phyloP scores from a whole-genome alignment of 2,329 filamentous ascomycete genomes.

The Volutella citrinella region DNA sequence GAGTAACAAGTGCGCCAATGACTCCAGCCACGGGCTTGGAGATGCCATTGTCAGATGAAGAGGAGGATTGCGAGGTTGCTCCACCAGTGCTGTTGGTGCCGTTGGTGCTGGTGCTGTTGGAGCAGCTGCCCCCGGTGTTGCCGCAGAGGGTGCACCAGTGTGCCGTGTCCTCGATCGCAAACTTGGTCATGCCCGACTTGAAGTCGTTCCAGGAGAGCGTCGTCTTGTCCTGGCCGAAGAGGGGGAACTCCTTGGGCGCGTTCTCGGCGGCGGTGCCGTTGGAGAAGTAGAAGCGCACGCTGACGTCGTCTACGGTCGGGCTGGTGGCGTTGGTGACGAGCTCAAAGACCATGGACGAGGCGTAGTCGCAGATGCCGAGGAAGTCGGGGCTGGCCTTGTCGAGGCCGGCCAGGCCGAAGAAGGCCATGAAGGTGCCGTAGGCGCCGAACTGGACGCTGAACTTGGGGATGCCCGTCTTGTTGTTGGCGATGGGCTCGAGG shows the following conservation, averaged over 20 bases:
- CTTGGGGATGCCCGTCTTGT: constrained; percentile 32
- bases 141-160: constrained; percentile 77
- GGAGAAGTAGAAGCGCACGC: constrained; percentile 59
- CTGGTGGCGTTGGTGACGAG: constrained; percentile 52
- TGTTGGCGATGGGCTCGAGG: constrained; percentile 50
- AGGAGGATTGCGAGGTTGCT: constrained; percentile 16
- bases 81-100: constrained; percentile 19
- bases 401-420: constrained; percentile 59
- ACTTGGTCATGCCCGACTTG: constrained; percentile 56
- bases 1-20: constrained; percentile 68
- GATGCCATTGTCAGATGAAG: constrained; percentile 42
- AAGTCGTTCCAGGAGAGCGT: constrained; percentile 70
- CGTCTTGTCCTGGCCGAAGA: constrained; percentile 56
- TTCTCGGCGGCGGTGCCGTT: constrained; percentile 56
- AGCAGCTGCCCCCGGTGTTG: constrained; percentile 66
- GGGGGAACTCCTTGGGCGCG: constrained; percentile 50
- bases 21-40: constrained; percentile 75
- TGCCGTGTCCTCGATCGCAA: constrained; percentile 62
- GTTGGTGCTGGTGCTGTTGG: constrained; percentile 28
- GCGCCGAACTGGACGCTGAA: constrained; percentile 58
- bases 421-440: constrained; percentile 60
- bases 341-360: constrained; percentile 78
- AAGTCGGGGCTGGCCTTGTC: constrained; percentile 58
- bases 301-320: constrained; percentile 46
- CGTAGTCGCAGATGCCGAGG: constrained; percentile 78